phyloP scores from a whole-genome alignment of 164 flowering plant species.

The Cinnamomum chago region DNA sequence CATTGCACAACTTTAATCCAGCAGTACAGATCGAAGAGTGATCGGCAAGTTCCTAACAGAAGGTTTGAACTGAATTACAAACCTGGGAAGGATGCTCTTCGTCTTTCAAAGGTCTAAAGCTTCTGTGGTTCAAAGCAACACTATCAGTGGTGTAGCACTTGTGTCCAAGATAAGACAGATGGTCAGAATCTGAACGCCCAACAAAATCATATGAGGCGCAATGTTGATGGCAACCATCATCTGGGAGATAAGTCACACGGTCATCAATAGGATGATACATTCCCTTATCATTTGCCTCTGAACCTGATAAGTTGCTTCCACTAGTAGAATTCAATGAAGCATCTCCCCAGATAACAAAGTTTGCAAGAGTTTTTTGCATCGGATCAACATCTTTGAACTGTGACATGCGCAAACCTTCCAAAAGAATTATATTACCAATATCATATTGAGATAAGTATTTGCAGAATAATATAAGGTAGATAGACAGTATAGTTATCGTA shows the following conservation, averaged over 20 bases:
- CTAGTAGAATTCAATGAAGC: slow-evolving; percentile 23
- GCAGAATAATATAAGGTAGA: neutral
- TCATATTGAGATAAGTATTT: neutral
- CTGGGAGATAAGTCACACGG: slow-evolving; percentile 12
- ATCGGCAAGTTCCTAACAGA: neutral
- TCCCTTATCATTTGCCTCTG: slow-evolving; percentile 24
- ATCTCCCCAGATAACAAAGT: slow-evolving; percentile 43
- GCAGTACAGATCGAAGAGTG: neutral
- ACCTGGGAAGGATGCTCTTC: slow-evolving; percentile 22
- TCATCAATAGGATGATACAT: slow-evolving; percentile 16
- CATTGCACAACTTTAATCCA: neutral
- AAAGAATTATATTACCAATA: slow-evolving; percentile 1
- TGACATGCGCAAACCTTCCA: slow-evolving; percentile 84
- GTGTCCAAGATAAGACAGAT: slow-evolving; percentile 19
- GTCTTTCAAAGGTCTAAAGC: slow-evolving; percentile 7
- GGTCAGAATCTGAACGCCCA: slow-evolving; percentile 21
- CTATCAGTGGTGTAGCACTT: slow-evolving; percentile 6
- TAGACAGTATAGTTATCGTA: neutral
- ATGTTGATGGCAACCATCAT: slow-evolving; percentile 1
- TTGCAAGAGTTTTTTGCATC: slow-evolving; percentile 58
- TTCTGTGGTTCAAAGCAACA: slow-evolving; percentile 19
- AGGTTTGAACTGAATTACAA: neutral
- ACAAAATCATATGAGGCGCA: slow-evolving; percentile 15
- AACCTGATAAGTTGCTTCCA: slow-evolving; percentile 19
- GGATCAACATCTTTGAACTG: slow-evolving; percentile 73